Base-by-base conservation (phyloP, 306 rosid species). In the Mucuna pruriens region DNA sequence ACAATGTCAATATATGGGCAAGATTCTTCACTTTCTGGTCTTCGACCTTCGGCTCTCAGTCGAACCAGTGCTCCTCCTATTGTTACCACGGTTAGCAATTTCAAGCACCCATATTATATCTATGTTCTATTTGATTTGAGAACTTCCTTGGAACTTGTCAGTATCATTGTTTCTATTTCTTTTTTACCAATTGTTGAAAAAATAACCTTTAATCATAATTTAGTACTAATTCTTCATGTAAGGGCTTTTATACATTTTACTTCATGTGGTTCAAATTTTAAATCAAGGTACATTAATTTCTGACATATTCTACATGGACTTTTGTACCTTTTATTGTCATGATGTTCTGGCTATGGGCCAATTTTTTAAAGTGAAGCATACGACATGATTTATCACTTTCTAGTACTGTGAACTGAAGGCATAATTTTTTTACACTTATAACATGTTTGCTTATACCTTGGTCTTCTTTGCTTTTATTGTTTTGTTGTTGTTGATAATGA, bases 21-120 rank as follows among this genome's bases (percentile, higher is more conserved):
- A 65, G 97, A 94, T 74, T 83, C 92, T 51, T 62, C 90, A 55
- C 81, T 91, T 72, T 80, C 95, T 58, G 88, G 91, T 70, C 68
- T 96, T 74, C 98, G 97, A 70, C 85, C 98, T 76, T 85, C 98
- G 4, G 93, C 94, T 38, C 86, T 90, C 71, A 79, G 88, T 76
- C 98, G 94, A 62, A 69, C 84, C 31, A 87, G 83, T 69, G 75
- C 31, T 84, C 91, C 90, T 79, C 92, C 99, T 72, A 88, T 96
- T 80, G 94, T 96, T 74, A 92, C 99, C 79, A 97, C 90, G 89
- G 99, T 96, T 73, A 68, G 90, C 73, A 60, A 19, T 66, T 79
- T 67, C 74, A 23, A 77, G 60, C 34, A 13, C 68, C 55, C 33
- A 26, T 6, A 45, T 42, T 66, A 85, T 60, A 29, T 82, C 57